Base-by-base conservation (phyloP, 805 yeast genomes). In the Pichia occidentalis region DNA sequence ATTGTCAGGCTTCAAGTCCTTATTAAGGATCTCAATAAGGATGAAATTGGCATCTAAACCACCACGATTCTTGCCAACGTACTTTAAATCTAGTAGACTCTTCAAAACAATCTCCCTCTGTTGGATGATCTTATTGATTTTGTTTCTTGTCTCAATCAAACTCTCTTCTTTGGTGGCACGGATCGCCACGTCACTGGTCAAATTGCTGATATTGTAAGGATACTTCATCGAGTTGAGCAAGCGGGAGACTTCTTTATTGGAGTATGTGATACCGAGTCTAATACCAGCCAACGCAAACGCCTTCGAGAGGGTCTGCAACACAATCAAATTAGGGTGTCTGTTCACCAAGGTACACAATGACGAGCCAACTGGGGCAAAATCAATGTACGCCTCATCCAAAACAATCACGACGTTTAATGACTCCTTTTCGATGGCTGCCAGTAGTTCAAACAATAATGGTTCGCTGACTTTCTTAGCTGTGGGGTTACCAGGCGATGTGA, bases 401-500 rank as follows among this genome's bases (percentile, higher is more conserved):
- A 90, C 81, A 7, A 92, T 74, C 20, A 88, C 61, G 5, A 94
- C 95, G 48, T 79, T 77, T 80, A 85, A 79, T 37, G 62, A 53
- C 5, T 59, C 62, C 29, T 67, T 63, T 37, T 58, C 59, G 21
- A 59, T 44, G 14, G 40, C 45, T 3, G 60, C 45, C 37, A 80
- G 54, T 2, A 84, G 52, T 37, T 65, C 54, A 34, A 68, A 63
- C 27, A 87, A 63, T 29, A 73, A 63, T 0, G 55, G 57, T 7
- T 70, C 65, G 14, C 71, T 65, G 31, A 90, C 57, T 32, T 74
- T 63, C 22, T 75, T 71, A 9, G 82, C 96, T 0, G 98, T 90
- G 25, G 98, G 98, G 58, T 92, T 92, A 26, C 98, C 98, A 9
- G 98, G 98, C 1, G 97, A 84, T 12, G 97, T 90, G 45, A 90